Evolutionary conservation across 768 basidiomycete genomes (phyloP), one percentile per base, ranked within the genome.

Genomic region (Nidularia sp.): DNA sequence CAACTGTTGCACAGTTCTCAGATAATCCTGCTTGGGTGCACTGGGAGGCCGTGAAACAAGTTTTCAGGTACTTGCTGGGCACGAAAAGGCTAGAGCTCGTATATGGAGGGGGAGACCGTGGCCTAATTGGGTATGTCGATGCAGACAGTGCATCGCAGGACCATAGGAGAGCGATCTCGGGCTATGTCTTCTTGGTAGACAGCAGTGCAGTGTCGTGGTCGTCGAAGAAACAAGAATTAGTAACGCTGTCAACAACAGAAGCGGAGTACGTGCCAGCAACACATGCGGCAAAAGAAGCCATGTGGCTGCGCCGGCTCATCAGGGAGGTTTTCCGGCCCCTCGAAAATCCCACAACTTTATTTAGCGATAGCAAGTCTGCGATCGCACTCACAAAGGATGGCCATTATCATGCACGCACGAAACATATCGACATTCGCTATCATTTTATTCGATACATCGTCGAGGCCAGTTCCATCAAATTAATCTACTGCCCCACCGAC

Each of bases 171-270:
- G 7, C 36, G 8, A 39, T n/a, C 36, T 39, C 36, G 8, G 36
- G 36, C 36, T 39, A 39, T 39, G 36, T 39, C 36, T 39, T 39
- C 36, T 8, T 39, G 7, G 36, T n/a, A 7, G 7, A 7, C 7
- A 39, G 36, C 7, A n/a, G 8, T 39, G 48, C 35, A 8, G 34
- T 49, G 6, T 6, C 33, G 6, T 49, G 48, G 48, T 5, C 9
- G 10, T 36, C 33, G 13, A 49, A 49, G 34, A n/a, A 15, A 8
- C 48, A 49, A 34, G 5, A 32, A 35, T 6, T 49, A 18, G 35
- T 49, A 9, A 25, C 48, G 18, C 36, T 36, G 22, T 49, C 48
- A 9, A 36, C 48, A 8, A 49, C 48, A n/a, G 48, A 49, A 39
- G 32, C 48, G 18, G 48, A 49, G 22, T 49, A 39, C 34, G 48